Base-by-base conservation (phyloP, 2,329 filamentous ascomycete species). In the Neonectria ditissima region DNA sequence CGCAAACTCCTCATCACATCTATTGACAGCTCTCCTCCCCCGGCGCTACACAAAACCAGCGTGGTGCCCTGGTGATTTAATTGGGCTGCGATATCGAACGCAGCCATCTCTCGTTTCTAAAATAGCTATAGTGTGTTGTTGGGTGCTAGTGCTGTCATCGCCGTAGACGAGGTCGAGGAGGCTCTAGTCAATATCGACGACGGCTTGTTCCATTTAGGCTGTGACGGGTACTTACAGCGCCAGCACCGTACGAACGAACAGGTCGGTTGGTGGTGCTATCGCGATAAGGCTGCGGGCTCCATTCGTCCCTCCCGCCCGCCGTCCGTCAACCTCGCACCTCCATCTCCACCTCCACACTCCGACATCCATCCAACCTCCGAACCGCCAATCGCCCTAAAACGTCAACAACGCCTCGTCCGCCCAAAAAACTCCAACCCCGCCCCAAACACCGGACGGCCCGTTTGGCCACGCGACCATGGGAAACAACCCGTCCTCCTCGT, bases 401-500 rank as follows among this genome's bases (percentile, higher is more conserved):
- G 11, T 26, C 53, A 24, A 55, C 41, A 14, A n/a, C 22, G 18
- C 52, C 1, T 22, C 11, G 20, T 24, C 34, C 10, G n/a, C 37
- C 5, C 34, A 37, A n/a, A 37, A 37, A n/a, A 37, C 7, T 18
- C 43, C 45, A 13, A 48, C 22, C 13, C 45, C n/a, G n/a, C n/a
- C n/a, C n/a, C n/a, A n/a, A n/a, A 9, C 28, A 11, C 18, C 30
- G 34, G 32, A 43, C 55, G 55, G 55, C 45, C 54, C 44, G 22
- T 24, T 28, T 47, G n/a, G 44, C 47, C 47, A 34, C 26, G 44
- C 47, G 53, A 67, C 64, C 67, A 80, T 80, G 78, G 78, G 78
- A 66, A 80, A 80, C 69, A 80, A 78, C 72, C 74, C 78, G 64
- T 79, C 78, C 53, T 75, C 78, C 59, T 75, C 77, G 61, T 76